Conservation (phyloP, 179 eudicot species). For the Monotropa hypopitys region DNA sequence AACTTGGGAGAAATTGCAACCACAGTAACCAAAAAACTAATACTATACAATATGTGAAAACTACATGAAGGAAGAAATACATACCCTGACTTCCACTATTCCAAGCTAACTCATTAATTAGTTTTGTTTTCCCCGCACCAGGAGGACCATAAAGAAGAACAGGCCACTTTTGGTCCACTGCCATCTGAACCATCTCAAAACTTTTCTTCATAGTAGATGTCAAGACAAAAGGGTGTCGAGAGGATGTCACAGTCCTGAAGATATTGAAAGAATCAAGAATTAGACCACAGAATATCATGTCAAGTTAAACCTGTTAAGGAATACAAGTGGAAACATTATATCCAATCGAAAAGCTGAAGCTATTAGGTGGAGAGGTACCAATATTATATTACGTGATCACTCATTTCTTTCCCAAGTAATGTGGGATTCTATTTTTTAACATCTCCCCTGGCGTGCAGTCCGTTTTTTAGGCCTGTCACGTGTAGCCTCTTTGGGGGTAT, state of each 20-base stretch:
- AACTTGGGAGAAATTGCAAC: neutral
- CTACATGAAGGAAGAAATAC: conserved; percentile 14
- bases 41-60: neutral
- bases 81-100: conserved; percentile 64
- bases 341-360: no score
- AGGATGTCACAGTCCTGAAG: conserved; percentile 16
- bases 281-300: neutral
- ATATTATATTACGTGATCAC: no score
- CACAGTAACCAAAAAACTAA: neutral
- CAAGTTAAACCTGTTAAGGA: conserved; percentile 1
- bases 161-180: conserved; percentile 89
- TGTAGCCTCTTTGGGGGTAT: no score
- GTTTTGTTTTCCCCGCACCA: conserved; percentile 85
- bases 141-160: conserved; percentile 92
- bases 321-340: no score
- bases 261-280: neutral
- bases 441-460: no score
- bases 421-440: no score
- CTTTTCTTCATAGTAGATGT: conserved; percentile 58
- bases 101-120: conserved; percentile 51
- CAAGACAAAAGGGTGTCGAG: conserved; percentile 45
- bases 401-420: no score
- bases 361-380: no score
- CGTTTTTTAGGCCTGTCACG: no score
- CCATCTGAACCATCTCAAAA: conserved; percentile 73